phyloP scores from a whole-genome alignment of 257 asterid genomes.

The Osmanthus fragrans region DNA sequence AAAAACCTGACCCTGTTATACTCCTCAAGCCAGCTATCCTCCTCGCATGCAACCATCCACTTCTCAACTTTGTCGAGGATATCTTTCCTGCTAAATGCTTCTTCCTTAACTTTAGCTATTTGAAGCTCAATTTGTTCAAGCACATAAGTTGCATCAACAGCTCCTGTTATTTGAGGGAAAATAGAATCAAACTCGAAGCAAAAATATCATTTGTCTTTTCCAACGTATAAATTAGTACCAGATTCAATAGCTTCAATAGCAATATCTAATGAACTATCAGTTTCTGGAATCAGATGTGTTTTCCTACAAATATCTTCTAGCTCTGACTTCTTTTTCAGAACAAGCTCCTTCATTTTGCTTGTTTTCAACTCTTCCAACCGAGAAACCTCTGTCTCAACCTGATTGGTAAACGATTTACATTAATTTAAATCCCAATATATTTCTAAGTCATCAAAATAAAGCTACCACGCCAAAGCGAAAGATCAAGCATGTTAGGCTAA shows the following conservation, averaged over 20 bases:
- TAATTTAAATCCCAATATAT: constrained; percentile 23
- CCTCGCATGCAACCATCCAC: constrained; percentile 95
- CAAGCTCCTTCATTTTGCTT: constrained; percentile 97
- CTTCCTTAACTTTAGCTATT: constrained; percentile 83
- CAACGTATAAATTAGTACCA: constrained; percentile 44
- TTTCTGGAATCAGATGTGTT: constrained; percentile 72
- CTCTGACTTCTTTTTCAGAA: constrained; percentile 85
- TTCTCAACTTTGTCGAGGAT: constrained; percentile 95
- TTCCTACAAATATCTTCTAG: constrained; percentile 82
- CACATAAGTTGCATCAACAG: constrained; percentile 76
- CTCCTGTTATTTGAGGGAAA: constrained; percentile 47
- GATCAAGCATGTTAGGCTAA: background rate
- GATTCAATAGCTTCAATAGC: constrained; percentile 85
- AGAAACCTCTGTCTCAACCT: constrained; percentile 90
- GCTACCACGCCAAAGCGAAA: background rate
- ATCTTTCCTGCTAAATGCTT: constrained; percentile 88
- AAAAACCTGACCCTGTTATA: constrained; percentile 71
- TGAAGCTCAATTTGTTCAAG: constrained; percentile 93
- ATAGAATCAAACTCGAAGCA: constrained; percentile 14
- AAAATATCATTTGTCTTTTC: constrained; percentile 14
- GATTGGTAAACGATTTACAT: constrained; percentile 21
- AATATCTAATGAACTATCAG: constrained; percentile 55
- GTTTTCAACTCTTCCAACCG: constrained; percentile 84
- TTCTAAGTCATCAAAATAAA: constrained; percentile 6
- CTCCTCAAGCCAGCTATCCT: constrained; percentile 99